Evolutionary conservation across 75 land plant species (phyloP).

Genomic region (Pinus tabuliformis): DNA sequence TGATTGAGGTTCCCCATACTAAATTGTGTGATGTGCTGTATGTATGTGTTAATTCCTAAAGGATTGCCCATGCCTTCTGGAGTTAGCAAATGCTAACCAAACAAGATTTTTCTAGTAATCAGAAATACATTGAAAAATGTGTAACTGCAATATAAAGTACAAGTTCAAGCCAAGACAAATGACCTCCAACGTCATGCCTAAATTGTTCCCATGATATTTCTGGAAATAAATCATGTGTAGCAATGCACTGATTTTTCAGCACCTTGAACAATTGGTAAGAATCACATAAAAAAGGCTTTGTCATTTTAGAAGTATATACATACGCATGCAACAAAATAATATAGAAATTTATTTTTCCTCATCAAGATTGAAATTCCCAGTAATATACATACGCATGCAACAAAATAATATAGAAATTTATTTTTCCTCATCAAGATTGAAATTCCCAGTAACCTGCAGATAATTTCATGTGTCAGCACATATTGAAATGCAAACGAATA

Average conservation of each 20-base stretch:
- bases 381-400: neutral
- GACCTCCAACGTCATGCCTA: too few relatives aligned
- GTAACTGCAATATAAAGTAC: neutral
- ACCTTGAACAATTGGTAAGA: neutral
- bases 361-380: too few relatives aligned
- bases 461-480: neutral
- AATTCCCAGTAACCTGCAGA: neutral
- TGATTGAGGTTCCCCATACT: neutral
- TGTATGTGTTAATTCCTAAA: neutral
- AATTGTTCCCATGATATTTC: too few relatives aligned
- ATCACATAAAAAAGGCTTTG: neutral
- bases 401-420: neutral
- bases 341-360: neutral
- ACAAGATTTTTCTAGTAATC: neutral
- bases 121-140: neutral
- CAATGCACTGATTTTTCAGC: too few relatives aligned
- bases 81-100: conserved; percentile 1
- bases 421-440: neutral
- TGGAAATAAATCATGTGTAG: too few relatives aligned
- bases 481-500: neutral
- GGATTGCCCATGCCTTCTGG: neutral
- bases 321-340: neutral
- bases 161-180: neutral
- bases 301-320: neutral
- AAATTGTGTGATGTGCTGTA: neutral